These are phyloP conservation scores for Vaccinium corymbosum DNA, from an alignment of 148 eudicot genomes.

Conservation along the genomic window DNA sequence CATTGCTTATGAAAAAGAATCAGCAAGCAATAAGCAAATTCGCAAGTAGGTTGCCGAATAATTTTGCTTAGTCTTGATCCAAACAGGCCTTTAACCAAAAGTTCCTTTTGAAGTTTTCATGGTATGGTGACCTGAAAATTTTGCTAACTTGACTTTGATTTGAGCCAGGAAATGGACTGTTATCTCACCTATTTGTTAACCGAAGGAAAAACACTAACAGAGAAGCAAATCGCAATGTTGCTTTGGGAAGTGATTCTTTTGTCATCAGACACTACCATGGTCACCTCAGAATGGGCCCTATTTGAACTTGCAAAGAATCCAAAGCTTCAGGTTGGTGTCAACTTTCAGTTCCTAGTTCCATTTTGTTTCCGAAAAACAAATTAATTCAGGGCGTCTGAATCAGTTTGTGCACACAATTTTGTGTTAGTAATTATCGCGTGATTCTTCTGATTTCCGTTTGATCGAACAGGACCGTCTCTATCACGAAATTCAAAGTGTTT, in stretches of 20 bases:
- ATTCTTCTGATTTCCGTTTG: neutral
- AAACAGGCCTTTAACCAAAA: too few species aligned
- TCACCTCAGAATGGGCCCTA: slow-evolving; percentile 86
- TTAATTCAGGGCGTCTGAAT: neutral
- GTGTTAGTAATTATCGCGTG: neutral
- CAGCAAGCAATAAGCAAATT: too few species aligned
- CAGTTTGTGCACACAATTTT: too few species aligned
- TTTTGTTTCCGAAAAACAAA: neutral
- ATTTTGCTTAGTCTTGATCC: too few species aligned
- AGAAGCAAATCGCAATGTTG: slow-evolving; percentile 58
- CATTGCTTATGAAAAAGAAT: too few species aligned
- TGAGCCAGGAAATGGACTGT: slow-evolving; percentile 43
- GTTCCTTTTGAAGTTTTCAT: neutral
- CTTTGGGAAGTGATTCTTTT: slow-evolving; percentile 84
- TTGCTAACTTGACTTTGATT: neutral
- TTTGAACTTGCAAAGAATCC: slow-evolving; percentile 79
- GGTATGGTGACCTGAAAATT: neutral
- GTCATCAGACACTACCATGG: slow-evolving; percentile 74
- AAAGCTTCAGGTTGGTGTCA: slow-evolving; percentile 52
- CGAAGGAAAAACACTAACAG: slow-evolving; percentile 55
- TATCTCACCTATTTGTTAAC: slow-evolving; percentile 57
- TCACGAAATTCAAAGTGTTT: slow-evolving; percentile 50
- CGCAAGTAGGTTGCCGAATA: too few species aligned
- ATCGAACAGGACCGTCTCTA: slow-evolving; percentile 47
- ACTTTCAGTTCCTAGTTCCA: neutral